These are phyloP conservation scores for Eustoma russellianum DNA, from an alignment of 257 asterid species.

Conservation along the genomic window DNA sequence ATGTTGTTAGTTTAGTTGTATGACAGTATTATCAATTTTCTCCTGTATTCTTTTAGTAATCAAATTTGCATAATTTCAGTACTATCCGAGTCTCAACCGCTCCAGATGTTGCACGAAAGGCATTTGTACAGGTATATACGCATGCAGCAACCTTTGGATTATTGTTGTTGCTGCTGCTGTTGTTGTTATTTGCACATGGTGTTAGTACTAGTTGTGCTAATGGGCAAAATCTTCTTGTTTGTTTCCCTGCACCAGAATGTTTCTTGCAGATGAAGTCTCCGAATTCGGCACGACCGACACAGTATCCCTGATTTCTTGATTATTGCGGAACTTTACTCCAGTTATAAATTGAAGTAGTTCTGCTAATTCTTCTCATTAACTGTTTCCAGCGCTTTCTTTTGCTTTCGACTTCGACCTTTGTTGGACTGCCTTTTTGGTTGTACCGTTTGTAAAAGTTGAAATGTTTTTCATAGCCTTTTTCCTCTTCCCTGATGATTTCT, in stretches of 20 bases:
- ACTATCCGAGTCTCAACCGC: slow-evolving; percentile 95
- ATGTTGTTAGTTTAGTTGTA: too few relatives aligned
- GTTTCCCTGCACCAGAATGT: slow-evolving; percentile 52
- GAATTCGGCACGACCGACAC: slow-evolving; percentile 84
- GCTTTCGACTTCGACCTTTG: too few relatives aligned
- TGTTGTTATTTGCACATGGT: too few relatives aligned
- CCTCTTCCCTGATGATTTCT: too few relatives aligned
- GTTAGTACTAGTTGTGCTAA: too few relatives aligned
- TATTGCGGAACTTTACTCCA: slow-evolving; percentile 12
- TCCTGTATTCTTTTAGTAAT: too few relatives aligned
- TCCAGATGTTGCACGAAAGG: slow-evolving; percentile 98
- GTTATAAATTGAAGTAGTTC: too few relatives aligned
- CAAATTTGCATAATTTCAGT: slow-evolving; percentile 40
- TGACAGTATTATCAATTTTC: too few relatives aligned
- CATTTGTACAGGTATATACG: slow-evolving; percentile 77
- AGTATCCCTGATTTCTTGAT: slow-evolving; percentile 59
- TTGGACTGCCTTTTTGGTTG: background rate
- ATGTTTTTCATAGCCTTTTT: background rate
- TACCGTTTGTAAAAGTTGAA: background rate
- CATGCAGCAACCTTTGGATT: too few relatives aligned
- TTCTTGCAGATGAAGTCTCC: slow-evolving; percentile 98
- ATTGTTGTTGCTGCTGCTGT: too few relatives aligned
- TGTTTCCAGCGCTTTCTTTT: too few relatives aligned
- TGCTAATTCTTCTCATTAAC: too few relatives aligned
- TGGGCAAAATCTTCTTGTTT: slow-evolving; percentile 1